Conservation (phyloP, 108 stramenopile species). For the Nitzschia sp. region DNA sequence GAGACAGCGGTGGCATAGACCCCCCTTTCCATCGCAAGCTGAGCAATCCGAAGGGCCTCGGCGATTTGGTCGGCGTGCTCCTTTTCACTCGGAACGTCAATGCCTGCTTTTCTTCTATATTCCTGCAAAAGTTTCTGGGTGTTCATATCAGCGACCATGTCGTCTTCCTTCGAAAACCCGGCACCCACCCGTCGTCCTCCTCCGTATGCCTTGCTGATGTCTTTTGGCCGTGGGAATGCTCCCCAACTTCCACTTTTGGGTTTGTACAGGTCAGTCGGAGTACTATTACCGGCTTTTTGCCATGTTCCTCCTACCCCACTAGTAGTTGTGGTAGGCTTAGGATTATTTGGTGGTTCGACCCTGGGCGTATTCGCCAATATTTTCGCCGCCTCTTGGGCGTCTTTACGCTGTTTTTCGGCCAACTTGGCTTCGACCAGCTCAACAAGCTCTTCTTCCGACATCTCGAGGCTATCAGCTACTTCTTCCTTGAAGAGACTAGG, state of each 20-base stretch:
- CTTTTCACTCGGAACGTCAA: constrained; percentile 80
- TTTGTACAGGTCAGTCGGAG: constrained; percentile 46
- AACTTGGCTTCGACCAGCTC: constrained; percentile 60
- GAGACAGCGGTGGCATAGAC: constrained; percentile 78
- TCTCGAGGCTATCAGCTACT: constrained; percentile 37
- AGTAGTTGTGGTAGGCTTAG: constrained; percentile 40
- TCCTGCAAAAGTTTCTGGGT: constrained; percentile 53
- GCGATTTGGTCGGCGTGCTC: constrained; percentile 75
- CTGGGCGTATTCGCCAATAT: background rate
- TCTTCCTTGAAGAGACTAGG: constrained; percentile 29
- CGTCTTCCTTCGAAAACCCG: constrained; percentile 61
- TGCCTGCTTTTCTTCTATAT: constrained; percentile 76
- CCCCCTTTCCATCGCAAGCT: constrained; percentile 73
- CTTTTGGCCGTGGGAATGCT: constrained; percentile 90
- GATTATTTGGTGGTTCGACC: background rate
- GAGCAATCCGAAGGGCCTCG: constrained; percentile 63
- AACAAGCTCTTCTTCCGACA: constrained; percentile 73
- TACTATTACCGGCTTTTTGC: constrained; percentile 25
- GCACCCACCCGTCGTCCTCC: constrained; percentile 87
- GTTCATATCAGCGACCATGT: constrained; percentile 39
- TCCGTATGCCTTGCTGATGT: constrained; percentile 91
- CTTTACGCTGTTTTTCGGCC: constrained; percentile 36
- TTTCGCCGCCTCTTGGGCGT: background rate
- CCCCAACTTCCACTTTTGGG: constrained; percentile 90
- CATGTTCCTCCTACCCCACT: constrained; percentile 81